Conservation (phyloP, 108 stramenopile genomes). For the Cyclotella sp. region DNA sequence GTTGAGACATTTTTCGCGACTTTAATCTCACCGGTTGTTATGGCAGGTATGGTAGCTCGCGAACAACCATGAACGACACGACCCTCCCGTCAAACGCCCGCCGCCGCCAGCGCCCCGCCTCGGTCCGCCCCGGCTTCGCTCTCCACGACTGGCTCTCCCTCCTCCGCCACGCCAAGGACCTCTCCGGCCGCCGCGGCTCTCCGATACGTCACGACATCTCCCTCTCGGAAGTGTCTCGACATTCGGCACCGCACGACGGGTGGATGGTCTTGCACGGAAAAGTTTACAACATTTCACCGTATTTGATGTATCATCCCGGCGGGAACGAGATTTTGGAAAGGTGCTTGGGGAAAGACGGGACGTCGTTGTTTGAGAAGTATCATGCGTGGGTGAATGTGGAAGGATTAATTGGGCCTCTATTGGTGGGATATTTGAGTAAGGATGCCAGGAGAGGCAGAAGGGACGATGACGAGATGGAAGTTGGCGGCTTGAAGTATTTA, state of each 20-base stretch:
- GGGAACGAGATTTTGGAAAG: constrained; percentile 78
- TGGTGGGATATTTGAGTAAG: constrained; percentile 54
- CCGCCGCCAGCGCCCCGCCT: constrained; percentile 8
- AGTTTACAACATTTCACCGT: constrained; percentile 95
- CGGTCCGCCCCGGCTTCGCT: constrained; percentile 72
- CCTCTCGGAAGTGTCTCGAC: constrained; percentile 67
- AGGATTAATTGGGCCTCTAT: constrained; percentile 58
- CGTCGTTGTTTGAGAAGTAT: constrained; percentile 90
- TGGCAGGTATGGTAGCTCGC: no score
- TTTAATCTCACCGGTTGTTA: no score
- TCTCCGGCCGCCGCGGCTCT: constrained; percentile 68
- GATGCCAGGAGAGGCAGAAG: constrained; percentile 2
- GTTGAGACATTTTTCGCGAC: no score
- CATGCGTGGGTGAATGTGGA: constrained; percentile 91
- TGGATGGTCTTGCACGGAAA: constrained; percentile 88
- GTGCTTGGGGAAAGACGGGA: constrained; percentile 84
- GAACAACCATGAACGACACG: constrained; percentile 46
- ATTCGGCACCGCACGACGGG: constrained; percentile 78
- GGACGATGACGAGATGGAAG: neutral
- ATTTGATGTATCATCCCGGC: constrained; percentile 96
- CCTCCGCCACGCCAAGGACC: constrained; percentile 56
- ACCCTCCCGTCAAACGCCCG: constrained; percentile 33
- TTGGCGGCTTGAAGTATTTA: constrained; percentile 5
- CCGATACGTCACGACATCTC: constrained; percentile 71
- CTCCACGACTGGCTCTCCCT: constrained; percentile 85